These are phyloP conservation scores for Hortaea werneckii DNA, from an alignment of 2,329 filamentous ascomycete species.

Conservation along the genomic window DNA sequence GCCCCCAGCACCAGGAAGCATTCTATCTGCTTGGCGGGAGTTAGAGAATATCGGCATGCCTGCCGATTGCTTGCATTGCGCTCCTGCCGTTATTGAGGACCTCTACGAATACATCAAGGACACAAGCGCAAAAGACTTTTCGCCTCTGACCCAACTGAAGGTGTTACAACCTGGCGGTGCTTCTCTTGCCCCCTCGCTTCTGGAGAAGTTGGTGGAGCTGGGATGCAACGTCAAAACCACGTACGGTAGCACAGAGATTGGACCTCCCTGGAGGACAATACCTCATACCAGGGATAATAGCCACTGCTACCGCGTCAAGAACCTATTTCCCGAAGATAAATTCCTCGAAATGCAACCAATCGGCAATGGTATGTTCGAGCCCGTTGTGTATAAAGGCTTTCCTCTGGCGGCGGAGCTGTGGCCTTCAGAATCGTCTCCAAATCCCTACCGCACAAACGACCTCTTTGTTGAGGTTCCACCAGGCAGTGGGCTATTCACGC, in stretches of 20 bases:
- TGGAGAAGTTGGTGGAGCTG: not conserved
- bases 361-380: not conserved
- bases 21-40: not conserved
- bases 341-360: not conserved
- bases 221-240: conserved; percentile 1
- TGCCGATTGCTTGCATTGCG: conserved; percentile 1
- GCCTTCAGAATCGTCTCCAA: not conserved
- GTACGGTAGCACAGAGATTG: conserved; percentile 1
- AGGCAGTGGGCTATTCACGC: not conserved
- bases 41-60: not conserved
- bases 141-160: not conserved
- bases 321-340: not conserved
- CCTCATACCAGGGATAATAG: not conserved
- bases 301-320: conserved; percentile 1
- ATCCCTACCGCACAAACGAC: conserved; percentile 1
- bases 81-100: not conserved
- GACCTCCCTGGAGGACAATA: not conserved
- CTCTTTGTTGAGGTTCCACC: not conserved
- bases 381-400: conserved; percentile 1
- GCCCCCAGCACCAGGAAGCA: not conserved
- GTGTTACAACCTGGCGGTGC: conserved; percentile 1
- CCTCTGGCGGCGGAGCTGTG: conserved; percentile 1
- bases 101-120: not conserved
- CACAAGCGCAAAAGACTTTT: not conserved
- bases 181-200: not conserved